These are phyloP conservation scores for Phellinidium pouzarii DNA, from an alignment of 1,284 basidiomycete genomes.

Conservation along the genomic window DNA sequence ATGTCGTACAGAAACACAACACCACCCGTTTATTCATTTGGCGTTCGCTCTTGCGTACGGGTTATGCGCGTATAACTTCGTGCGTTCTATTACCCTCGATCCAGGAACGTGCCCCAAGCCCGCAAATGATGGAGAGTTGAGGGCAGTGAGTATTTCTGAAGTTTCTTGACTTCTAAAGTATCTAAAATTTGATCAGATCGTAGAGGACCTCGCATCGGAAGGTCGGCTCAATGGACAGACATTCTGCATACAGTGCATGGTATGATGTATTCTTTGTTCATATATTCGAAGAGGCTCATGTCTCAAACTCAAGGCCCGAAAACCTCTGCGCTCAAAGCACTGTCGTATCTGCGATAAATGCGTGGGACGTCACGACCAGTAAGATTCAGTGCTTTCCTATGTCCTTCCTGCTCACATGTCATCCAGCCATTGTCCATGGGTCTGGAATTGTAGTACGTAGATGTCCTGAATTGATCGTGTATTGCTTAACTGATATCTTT, in stretches of 20 bases:
- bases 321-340: conserved; percentile 92
- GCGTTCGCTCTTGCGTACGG: conserved; percentile 66
- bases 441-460: conserved; percentile 92
- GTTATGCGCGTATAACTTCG: conserved; percentile 84
- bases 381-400: conserved; percentile 30
- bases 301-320: conserved; percentile 52
- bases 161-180: conserved; percentile 1
- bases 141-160: conserved; percentile 56
- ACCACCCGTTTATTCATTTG: conserved; percentile 70
- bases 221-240: conserved; percentile 90
- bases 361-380: conserved; percentile 89
- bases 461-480: not conserved
- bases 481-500: conserved; percentile 4
- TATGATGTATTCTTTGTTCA: conserved; percentile 26
- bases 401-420: conserved; percentile 1
- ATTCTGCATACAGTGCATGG: conserved; percentile 94
- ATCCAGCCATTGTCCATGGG: conserved; percentile 92
- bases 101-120: conserved; percentile 86
- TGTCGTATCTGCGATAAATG: conserved; percentile 91
- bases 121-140: conserved; percentile 73
- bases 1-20: conserved; percentile 52
- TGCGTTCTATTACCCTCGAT: conserved; percentile 82
- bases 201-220: conserved; percentile 84
- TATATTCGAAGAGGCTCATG: not conserved
- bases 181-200: conserved; percentile 43